These are phyloP conservation scores for Lentinula guzmanii DNA, from an alignment of 768 basidiomycete species.

Conservation along the genomic window DNA sequence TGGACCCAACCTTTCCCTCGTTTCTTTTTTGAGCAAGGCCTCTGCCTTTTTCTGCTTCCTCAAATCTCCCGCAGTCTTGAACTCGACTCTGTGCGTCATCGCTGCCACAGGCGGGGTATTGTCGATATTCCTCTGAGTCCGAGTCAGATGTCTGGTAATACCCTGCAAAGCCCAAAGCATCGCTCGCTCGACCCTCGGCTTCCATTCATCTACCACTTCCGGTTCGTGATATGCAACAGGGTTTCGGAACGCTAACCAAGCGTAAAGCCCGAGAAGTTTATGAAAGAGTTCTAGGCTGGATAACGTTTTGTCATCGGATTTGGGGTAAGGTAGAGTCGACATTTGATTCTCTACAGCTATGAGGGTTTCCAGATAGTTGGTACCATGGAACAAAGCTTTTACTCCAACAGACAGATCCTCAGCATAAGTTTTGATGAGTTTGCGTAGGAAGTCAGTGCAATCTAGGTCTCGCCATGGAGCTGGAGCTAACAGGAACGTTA, in stretches of 20 bases:
- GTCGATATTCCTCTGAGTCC: neutral
- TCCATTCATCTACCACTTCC: slow-evolving; percentile 42
- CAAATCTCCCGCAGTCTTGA: neutral
- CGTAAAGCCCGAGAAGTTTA: slow-evolving; percentile 67
- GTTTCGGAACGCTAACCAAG: slow-evolving; percentile 78
- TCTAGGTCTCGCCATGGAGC: slow-evolving; percentile 43
- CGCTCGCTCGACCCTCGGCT: slow-evolving; percentile 55
- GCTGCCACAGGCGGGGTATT: neutral
- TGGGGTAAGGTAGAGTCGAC: slow-evolving; percentile 6
- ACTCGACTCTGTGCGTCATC: neutral
- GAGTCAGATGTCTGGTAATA: slow-evolving; percentile 21
- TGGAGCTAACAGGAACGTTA: slow-evolving; percentile 45
- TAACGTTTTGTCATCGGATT: slow-evolving; percentile 14
- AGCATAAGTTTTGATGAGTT: slow-evolving; percentile 38
- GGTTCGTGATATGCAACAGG: slow-evolving; percentile 62
- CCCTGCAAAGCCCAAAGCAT: slow-evolving; percentile 58
- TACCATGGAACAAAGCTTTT: slow-evolving; percentile 23
- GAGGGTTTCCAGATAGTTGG: slow-evolving; percentile 34
- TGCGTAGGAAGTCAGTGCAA: slow-evolving; percentile 24
- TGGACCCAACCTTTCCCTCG: neutral
- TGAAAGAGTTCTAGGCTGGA: slow-evolving; percentile 65
- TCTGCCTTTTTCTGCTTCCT: slow-evolving; percentile 1
- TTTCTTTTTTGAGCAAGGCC: neutral
- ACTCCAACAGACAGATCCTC: slow-evolving; percentile 37
- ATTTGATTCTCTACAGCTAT: slow-evolving; percentile 32